Conservation (phyloP, 2,329 filamentous ascomycete genomes). For the Tricladium varicosporioides region DNA sequence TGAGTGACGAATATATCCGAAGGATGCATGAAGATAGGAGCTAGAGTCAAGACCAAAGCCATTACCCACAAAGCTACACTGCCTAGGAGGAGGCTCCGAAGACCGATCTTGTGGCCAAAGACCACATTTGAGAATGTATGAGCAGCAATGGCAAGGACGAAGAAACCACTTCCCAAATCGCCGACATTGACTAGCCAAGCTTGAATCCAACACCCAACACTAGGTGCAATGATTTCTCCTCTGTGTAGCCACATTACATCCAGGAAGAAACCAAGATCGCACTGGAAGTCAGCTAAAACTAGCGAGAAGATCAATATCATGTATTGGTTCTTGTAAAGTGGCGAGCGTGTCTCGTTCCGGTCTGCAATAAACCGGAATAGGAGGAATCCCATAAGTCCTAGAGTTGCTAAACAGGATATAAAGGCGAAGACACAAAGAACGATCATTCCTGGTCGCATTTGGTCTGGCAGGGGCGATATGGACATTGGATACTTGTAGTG, state of each 20-base stretch:
- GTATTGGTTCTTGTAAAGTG: background rate
- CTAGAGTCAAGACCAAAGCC: background rate
- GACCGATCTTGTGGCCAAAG: background rate
- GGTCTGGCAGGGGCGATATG: background rate
- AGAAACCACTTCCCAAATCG: background rate
- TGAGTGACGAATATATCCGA: background rate
- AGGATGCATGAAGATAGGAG: background rate
- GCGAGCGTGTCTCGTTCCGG: background rate
- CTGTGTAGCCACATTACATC: background rate
- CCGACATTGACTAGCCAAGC: background rate
- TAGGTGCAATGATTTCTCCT: background rate
- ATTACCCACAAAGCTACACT: background rate
- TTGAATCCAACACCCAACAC: background rate
- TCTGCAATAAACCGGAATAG: background rate
- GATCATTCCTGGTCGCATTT: background rate
- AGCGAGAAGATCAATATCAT: background rate
- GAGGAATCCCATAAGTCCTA: background rate
- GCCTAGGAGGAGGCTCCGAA: background rate
- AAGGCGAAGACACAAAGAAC: background rate
- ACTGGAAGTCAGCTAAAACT: background rate
- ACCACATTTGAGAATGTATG: background rate
- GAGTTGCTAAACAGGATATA: background rate
- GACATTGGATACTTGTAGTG: background rate
- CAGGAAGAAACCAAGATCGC: background rate
- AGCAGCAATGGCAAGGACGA: background rate